These are phyloP conservation scores for Pythium aristosporum DNA, from an alignment of 352 stramenopile species.

Conservation along the genomic window DNA sequence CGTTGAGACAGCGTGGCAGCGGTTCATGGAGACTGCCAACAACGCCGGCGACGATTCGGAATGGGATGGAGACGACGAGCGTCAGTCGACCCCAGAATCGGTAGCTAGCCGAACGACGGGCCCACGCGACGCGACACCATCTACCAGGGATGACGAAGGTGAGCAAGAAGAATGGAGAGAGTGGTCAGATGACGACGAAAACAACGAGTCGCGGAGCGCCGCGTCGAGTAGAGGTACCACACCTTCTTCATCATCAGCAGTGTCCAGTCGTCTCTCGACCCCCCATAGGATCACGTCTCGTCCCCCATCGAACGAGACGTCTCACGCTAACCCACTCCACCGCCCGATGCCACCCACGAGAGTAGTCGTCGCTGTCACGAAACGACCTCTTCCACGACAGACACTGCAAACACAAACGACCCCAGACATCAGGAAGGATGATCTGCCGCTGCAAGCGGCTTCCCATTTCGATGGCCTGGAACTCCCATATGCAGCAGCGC, in stretches of 20 bases:
- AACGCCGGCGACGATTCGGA: constrained; percentile 6
- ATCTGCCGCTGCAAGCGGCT: background rate
- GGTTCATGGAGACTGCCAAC: constrained; percentile 49
- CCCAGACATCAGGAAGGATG: background rate
- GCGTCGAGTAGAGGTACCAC: constrained; percentile 11
- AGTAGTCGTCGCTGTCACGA: constrained; percentile 16
- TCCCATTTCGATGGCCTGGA: background rate
- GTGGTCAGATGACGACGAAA: constrained; percentile 17
- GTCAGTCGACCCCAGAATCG: constrained; percentile 4
- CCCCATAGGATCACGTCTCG: background rate
- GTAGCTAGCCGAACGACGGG: background rate
- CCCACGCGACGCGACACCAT: constrained; percentile 18
- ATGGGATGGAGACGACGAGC: constrained; percentile 2
- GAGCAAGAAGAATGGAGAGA: constrained; percentile 13
- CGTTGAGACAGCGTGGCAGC: constrained; percentile 57
- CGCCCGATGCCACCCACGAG: constrained; percentile 2
- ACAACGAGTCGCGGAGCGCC: background rate
- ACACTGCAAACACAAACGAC: background rate
- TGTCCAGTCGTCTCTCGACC: constrained; percentile 20
- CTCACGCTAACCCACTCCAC: background rate
- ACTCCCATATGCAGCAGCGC: background rate
- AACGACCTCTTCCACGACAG: background rate
- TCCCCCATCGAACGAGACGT: background rate
- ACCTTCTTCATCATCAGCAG: constrained; percentile 2
- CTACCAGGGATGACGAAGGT: constrained; percentile 10